Evolutionary conservation across 2,329 filamentous ascomycete species (phyloP).

Genomic region (Sarocladium oryzae): DNA sequence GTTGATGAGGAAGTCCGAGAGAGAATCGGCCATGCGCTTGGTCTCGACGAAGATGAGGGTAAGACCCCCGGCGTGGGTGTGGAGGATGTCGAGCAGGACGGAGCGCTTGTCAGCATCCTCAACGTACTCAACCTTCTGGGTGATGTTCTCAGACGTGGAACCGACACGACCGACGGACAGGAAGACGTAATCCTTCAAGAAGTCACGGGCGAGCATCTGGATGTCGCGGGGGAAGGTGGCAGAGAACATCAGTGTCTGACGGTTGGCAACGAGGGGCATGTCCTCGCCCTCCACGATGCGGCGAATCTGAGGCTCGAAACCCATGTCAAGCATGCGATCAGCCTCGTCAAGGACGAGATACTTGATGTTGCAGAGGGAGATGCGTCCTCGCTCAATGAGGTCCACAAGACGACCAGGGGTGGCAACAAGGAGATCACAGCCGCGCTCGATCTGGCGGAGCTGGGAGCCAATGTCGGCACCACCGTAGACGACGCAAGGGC

Average conservation of each 20-base stretch:
- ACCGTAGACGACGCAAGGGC: slow-evolving; percentile 96
- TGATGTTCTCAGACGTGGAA: slow-evolving; percentile 99
- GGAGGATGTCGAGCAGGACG: slow-evolving; percentile 91
- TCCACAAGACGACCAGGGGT: slow-evolving; percentile 97
- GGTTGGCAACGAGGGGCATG: slow-evolving; percentile 76
- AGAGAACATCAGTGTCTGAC: slow-evolving; percentile 99
- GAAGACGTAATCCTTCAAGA: slow-evolving; percentile 99
- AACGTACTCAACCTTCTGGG: slow-evolving; percentile 96
- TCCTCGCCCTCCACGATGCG: slow-evolving; percentile 98
- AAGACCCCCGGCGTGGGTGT: slow-evolving; percentile 83
- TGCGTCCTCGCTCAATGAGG: slow-evolving; percentile 95
- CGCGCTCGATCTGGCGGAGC: slow-evolving; percentile 94
- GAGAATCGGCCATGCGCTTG: slow-evolving; percentile 97
- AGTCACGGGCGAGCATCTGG: slow-evolving; percentile 97
- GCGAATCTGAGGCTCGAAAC: slow-evolving; percentile 99
- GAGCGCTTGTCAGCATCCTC: slow-evolving; percentile 97
- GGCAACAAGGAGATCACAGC: slow-evolving; percentile 93
- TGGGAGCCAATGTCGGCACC: slow-evolving; percentile 98
- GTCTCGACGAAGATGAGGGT: slow-evolving; percentile 99
- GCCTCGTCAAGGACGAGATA: slow-evolving; percentile 98
- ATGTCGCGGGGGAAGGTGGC: slow-evolving; percentile 99
- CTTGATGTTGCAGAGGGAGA: slow-evolving; percentile 97
- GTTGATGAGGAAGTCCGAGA: slow-evolving; percentile 98
- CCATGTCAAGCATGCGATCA: slow-evolving; percentile 99
- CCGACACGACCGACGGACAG: slow-evolving; percentile 96